Percentiles rank a stretch among this genome's conserved stretches.
These are phyloP conservation scores for Pachyrhizus erosus DNA, from an alignment of 306 rosid species.

Conservation along the genomic window DNA sequence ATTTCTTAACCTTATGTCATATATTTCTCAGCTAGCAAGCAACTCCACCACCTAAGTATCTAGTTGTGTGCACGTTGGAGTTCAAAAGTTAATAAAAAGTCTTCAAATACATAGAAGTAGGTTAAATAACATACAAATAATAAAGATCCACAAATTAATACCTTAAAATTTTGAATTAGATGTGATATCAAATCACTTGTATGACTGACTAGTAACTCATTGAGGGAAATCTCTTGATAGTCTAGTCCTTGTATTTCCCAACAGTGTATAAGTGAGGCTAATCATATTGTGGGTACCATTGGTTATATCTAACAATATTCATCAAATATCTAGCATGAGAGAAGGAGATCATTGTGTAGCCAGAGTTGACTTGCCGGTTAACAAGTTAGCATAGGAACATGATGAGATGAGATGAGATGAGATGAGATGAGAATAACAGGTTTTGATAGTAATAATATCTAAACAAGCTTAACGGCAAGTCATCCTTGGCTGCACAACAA, in stretches of 20 bases:
- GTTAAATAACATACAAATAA: neutral
- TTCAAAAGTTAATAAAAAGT: neutral
- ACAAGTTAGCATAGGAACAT: neutral
- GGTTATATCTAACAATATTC: conserved; percentile 40
- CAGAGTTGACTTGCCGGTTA: conserved; percentile 81
- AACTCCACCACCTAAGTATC: neutral
- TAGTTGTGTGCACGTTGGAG: neutral
- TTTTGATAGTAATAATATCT: neutral
- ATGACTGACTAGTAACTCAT: neutral
- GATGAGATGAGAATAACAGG: too few relatives aligned
- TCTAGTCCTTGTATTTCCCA: too few relatives aligned
- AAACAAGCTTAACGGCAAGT: conserved; percentile 76
- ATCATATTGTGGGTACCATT: neutral
- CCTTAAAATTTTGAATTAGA: neutral
- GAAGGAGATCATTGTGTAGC: conserved; percentile 74
- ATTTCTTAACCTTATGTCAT: neutral
- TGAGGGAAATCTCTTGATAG: too few relatives aligned
- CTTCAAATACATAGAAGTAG: neutral
- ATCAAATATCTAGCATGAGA: conserved; percentile 76
- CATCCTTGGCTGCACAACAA: conserved; percentile 98
- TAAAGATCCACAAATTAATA: neutral
- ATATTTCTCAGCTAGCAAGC: neutral
- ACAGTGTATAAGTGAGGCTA: neutral
- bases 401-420: neutral
- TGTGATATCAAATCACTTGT: neutral